Conservation (phyloP, 1,139 yeast genomes). For the Diutina pseudorugosa region DNA sequence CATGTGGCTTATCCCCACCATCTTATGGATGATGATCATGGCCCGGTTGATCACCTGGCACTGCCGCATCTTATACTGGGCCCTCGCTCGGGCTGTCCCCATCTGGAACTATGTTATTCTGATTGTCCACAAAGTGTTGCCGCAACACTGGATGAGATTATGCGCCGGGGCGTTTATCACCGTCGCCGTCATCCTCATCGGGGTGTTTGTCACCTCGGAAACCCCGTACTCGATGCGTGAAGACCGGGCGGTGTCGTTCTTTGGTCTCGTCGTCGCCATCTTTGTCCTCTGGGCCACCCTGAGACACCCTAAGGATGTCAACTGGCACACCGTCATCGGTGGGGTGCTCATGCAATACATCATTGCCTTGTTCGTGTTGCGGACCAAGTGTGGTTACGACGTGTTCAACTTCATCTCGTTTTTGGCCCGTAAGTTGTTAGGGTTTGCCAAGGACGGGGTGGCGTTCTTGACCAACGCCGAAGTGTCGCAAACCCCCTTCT, state of each 20-base stretch:
- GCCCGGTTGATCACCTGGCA: conserved; percentile 44
- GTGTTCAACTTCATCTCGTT: conserved; percentile 50
- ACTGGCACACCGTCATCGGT: conserved; percentile 53
- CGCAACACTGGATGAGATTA: conserved; percentile 26
- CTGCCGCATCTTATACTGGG: conserved; percentile 26
- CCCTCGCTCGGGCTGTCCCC: not conserved
- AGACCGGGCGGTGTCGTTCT: conserved; percentile 50
- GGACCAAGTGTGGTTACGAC: conserved; percentile 60
- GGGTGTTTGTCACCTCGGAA: conserved; percentile 45
- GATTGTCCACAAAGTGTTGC: conserved; percentile 23
- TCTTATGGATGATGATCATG: conserved; percentile 43
- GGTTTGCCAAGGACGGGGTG: conserved; percentile 52
- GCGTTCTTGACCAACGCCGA: conserved; percentile 41
- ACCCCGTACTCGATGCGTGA: conserved; percentile 33
- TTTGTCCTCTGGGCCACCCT: conserved; percentile 36
- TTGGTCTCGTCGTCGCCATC: conserved; percentile 42
- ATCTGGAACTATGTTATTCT: conserved; percentile 33
- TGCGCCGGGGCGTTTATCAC: conserved; percentile 33
- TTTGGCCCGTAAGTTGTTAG: conserved; percentile 46
- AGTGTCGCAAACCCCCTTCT: conserved; percentile 30
- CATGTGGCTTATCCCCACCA: conserved; percentile 54
- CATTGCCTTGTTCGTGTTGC: conserved; percentile 81
- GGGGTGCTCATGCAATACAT: conserved; percentile 84
- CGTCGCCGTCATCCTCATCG: conserved; percentile 36
- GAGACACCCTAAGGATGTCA: conserved; percentile 30